Evolutionary conservation across 495 filamentous ascomycete species (phyloP).

Genomic region (Talaromyces ruber): DNA sequence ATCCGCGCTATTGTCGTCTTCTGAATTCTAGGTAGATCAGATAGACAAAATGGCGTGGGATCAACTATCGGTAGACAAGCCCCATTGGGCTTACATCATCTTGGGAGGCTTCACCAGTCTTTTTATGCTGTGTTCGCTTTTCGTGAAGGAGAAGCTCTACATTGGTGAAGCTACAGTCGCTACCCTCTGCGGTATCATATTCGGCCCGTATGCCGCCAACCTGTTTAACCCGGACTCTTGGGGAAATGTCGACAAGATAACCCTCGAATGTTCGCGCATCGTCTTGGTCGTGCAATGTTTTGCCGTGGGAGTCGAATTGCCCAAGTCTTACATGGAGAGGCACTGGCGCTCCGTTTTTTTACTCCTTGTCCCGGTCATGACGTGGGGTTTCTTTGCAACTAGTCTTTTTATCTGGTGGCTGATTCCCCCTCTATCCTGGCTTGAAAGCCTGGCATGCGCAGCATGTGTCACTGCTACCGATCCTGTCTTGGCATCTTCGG

Average conservation of each 20-base stretch:
- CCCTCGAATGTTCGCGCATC: constrained; percentile 92
- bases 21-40: neutral
- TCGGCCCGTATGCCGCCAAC: constrained; percentile 89
- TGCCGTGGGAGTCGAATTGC: constrained; percentile 96
- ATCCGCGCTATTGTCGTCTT: constrained; percentile 12
- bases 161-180: constrained; percentile 98
- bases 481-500: constrained; percentile 93
- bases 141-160: constrained; percentile 98
- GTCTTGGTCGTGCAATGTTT: constrained; percentile 99
- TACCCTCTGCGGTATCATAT: constrained; percentile 93
- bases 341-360: constrained; percentile 93
- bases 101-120: constrained; percentile 94
- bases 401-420: constrained; percentile 98
- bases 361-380: constrained; percentile 92
- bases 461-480: constrained; percentile 98
- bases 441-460: constrained; percentile 76
- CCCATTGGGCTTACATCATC: constrained; percentile 98
- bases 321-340: constrained; percentile 92
- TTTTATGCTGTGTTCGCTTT: constrained; percentile 96
- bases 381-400: constrained; percentile 89
- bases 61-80: constrained; percentile 83
- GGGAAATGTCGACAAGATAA: constrained; percentile 93
- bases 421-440: constrained; percentile 71
- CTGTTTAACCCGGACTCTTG: constrained; percentile 78
- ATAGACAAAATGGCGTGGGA: constrained; percentile 74